Base-by-base conservation (phyloP, 441 rosid species). In the Breynia disticha region DNA sequence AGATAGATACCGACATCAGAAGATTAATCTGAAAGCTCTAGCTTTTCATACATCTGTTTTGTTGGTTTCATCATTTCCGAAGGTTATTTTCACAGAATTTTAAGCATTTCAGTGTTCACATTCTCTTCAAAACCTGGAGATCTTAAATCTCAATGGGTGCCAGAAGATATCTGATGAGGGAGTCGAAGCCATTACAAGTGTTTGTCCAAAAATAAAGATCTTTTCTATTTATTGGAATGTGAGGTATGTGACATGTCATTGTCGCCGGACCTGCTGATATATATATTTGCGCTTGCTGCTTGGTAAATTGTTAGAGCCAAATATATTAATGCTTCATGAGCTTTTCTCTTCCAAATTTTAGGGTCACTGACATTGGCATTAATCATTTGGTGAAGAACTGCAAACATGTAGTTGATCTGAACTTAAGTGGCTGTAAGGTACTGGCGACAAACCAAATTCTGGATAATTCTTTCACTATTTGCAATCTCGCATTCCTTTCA, bases 391-490 rank as follows among this genome's bases (percentile, higher is more conserved):
- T 85, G 67, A 69, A 76, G 66, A 75, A 77, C 67, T 87, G 96
- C 74, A 76, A 68, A 60, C 62, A 61, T 48, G 55, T 90, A 35
- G 61, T 76, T 64, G 87, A 83, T 75, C 70, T 90, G 79, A 85
- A 90, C 72, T 61, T 87, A 59, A 90, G 95, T 63, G 98, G 96
- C 62, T 90, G 93, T 67, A 87, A 90, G 98, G 96, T 85, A 76
- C 55, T 39, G 39, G 48, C 65, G 48, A 10, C 5, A 39, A 19
- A 51, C 55, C 48, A 11, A 44, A 46, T 62, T 21, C 50, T 11
- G n/a, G 5, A 51, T 57, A 37, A 17, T 28, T 59, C 38, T 21
- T 17, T 37, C 45, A 22, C 6, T 6, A 14, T 45, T 55, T 46
- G 49, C 38, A 28, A 28, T 28, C 35, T 4, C 35, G 7, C 35